phyloP scores from a whole-genome alignment of 441 rosid species.

The Theobroma grandiflorum region DNA sequence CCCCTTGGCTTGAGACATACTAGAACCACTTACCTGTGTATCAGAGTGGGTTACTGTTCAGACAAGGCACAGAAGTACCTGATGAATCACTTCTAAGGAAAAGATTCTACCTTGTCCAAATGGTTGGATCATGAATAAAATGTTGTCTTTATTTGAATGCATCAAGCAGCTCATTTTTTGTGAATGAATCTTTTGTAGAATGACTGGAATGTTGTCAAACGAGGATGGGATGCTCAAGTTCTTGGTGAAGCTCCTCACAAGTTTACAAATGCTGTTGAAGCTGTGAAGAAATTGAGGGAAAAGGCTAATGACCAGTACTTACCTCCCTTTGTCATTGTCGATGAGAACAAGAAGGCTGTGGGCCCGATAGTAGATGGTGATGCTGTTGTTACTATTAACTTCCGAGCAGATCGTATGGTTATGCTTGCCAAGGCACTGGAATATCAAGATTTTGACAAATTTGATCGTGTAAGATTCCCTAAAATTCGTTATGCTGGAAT shows the following conservation, averaged over 20 bases:
- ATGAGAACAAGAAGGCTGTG: constrained; percentile 78
- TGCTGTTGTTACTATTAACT: constrained; percentile 93
- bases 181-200: constrained; percentile 55
- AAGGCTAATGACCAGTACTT: constrained; percentile 89
- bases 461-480: constrained; percentile 89
- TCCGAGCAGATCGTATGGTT: constrained; percentile 97
- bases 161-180: constrained; percentile 14
- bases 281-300: constrained; percentile 80
- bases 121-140: neutral
- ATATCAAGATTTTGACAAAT: constrained; percentile 82
- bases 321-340: constrained; percentile 92
- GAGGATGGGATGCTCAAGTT: constrained; percentile 99
- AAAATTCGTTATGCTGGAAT: constrained; percentile 92
- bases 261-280: constrained; percentile 85
- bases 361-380: constrained; percentile 97
- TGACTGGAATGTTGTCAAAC: constrained; percentile 92
- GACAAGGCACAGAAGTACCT: neutral
- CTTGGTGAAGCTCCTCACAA: constrained; percentile 98
- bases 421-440: constrained; percentile 97
- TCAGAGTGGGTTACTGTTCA: neutral
- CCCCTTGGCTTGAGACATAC: neutral
- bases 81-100: neutral
- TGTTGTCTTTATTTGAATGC: neutral
- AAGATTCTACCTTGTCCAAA: neutral
- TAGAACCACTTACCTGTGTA: neutral